Evolutionary conservation across 305 asterid species (phyloP), one percentile per base, ranked within the genome.

Genomic region (Withania somnifera): DNA sequence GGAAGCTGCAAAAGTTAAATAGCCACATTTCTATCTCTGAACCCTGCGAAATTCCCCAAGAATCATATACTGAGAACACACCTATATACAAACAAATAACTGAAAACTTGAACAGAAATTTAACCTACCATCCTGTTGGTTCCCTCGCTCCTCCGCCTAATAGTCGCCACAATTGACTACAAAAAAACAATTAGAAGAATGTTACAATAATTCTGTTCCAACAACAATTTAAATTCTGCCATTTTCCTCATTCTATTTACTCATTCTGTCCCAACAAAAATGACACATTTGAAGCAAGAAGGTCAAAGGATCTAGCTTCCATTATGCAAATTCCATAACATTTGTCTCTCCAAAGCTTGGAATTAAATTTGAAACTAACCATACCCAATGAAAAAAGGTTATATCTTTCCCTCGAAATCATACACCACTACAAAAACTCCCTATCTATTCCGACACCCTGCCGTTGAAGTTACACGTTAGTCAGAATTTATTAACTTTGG

Each of bases 131-230:
- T 94, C 95, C 77, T 83, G 85, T 82, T 88, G 88, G 86, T 88
- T 75, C 93, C 93, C 90, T 89, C 92, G 91, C 96, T 92, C 87
- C 87, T 89, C 91, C 86, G 92, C 92, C 92, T 89, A 87, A 84
- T 80, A 86, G 83, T 92, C 91, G 89, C 98, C 96, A 92, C 87
- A 88, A 84, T 83, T 82, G 89, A 87, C 80, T 73, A 24, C 79
- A 73, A 22, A 38, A 71, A 19, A 24, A 73, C 8, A 24, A 47
- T 1, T 14, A 73, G 0, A 73, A 58, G 66, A 58, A 58, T 24
- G 66, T 24, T 57, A 71, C 57, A 42, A 22, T 15, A 71, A 42
- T 47, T 22, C 0, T 13, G 57, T 22, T 71, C 68, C 34, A 60
- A 60, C 10, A 58, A 11, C n/a, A 28, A 34, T 58, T 24, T 4